Base-by-base conservation (phyloP, 139 green algal species). In the Chlamydomonas asymmetrica region DNA sequence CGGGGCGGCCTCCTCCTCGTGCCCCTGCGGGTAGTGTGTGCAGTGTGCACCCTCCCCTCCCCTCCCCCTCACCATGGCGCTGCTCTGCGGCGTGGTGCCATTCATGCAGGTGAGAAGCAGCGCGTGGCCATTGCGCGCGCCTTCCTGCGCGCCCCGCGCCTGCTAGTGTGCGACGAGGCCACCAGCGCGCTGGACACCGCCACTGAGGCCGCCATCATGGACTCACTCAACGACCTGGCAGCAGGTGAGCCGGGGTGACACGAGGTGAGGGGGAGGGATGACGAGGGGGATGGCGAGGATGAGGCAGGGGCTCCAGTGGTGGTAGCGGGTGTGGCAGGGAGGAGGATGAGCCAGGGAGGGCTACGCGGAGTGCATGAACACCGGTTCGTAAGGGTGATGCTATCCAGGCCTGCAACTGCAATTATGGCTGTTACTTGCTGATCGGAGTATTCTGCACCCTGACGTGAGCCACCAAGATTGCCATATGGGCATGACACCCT, bases 51-150 rank as follows among this genome's bases (percentile, higher is more conserved):
- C n/a, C n/a, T n/a, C n/a, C n/a, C n/a, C n/a, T n/a, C n/a, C n/a
- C n/a, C n/a, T n/a, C n/a, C n/a, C n/a, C n/a, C n/a, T n/a, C n/a
- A n/a, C n/a, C n/a, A n/a, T n/a, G n/a, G n/a, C n/a, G n/a, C n/a
- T n/a, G n/a, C n/a, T n/a, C n/a, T n/a, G n/a, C n/a, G n/a, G n/a
- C n/a, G n/a, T n/a, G n/a, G n/a, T n/a, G n/a, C n/a, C n/a, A n/a
- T n/a, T n/a, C n/a, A 66, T 66, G 52, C 68, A 73, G 61, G 61
- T 0, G 95, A 98, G 85, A 98, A 97, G 89, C 95, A 98, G 90
- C 88, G 95, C 3, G 91, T 98, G 22, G 95, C 95, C 52, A 98
- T 98, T 37, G 95, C 95, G 0, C 64, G 83, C 0, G 82, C 79
- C 22, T 86, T 86, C 60, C 63, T 85, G 73, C 65, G 88, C 67